Conservation (phyloP, 768 basidiomycete genomes). For the Boletellus ananiceps region DNA sequence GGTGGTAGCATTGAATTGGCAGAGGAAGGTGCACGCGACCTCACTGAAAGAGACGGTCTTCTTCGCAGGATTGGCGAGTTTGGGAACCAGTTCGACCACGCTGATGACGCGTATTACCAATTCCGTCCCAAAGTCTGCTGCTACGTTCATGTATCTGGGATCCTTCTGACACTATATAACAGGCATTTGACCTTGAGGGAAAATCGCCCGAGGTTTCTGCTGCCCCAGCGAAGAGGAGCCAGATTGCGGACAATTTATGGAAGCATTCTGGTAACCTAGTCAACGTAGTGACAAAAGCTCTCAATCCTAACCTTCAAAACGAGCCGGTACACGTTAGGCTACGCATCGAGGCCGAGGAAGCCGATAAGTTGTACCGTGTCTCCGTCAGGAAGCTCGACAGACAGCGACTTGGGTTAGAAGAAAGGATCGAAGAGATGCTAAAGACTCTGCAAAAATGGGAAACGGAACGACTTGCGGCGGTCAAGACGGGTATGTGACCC, state of each 20-base stretch:
- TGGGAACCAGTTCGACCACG: constrained; percentile 75
- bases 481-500: constrained; percentile 66
- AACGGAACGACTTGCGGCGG: constrained; percentile 70
- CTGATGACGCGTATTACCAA: constrained; percentile 79
- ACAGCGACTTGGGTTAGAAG: constrained; percentile 81
- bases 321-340: constrained; percentile 70
- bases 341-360: constrained; percentile 73
- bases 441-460: constrained; percentile 85
- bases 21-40: constrained; percentile 59
- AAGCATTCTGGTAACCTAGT: constrained; percentile 69
- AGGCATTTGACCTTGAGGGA: constrained; percentile 30
- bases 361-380: constrained; percentile 74
- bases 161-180: constrained; percentile 17
- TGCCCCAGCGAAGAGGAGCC: constrained; percentile 26
- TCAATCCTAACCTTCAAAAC: constrained; percentile 41
- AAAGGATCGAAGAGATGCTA: constrained; percentile 77
- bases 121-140: constrained; percentile 68
- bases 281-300: constrained; percentile 67
- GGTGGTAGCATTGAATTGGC: constrained; percentile 74
- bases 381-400: constrained; percentile 80
- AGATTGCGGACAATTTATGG: constrained; percentile 52
- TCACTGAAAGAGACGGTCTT: constrained; percentile 50
- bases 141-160: constrained; percentile 8
- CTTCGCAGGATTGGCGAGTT: constrained; percentile 76
- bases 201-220: constrained; percentile 22